These are phyloP conservation scores for Ophiosphaerella narmari DNA, from an alignment of 2,329 filamentous ascomycete genomes.

Conservation along the genomic window DNA sequence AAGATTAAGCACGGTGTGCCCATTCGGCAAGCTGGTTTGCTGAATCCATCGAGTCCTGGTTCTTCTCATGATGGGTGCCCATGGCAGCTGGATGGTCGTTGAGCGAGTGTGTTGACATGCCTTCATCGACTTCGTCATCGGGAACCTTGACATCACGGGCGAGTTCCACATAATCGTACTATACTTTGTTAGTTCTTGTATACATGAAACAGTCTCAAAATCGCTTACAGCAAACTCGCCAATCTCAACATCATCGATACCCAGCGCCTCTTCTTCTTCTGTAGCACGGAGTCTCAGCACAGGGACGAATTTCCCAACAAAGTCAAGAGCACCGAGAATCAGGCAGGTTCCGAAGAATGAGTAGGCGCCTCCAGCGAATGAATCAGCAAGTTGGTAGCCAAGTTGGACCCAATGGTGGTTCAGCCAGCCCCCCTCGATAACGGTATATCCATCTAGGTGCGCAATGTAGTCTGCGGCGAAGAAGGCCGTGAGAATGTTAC, in stretches of 20 bases:
- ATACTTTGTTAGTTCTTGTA: conserved; percentile 9
- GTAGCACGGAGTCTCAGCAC: conserved; percentile 73
- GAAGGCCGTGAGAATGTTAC: conserved; percentile 67
- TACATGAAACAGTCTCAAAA: not conserved
- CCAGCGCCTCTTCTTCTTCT: conserved; percentile 79
- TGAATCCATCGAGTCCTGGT: conserved; percentile 43
- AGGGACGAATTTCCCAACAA: conserved; percentile 78
- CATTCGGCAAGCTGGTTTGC: conserved; percentile 42
- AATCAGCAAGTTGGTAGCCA: conserved; percentile 83
- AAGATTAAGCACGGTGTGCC: conserved; percentile 37
- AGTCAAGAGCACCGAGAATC: conserved; percentile 65
- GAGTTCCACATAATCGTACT: conserved; percentile 89
- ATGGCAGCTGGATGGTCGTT: conserved; percentile 34
- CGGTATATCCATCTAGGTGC: conserved; percentile 71
- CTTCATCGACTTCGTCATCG: conserved; percentile 47
- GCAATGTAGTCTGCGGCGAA: conserved; percentile 87
- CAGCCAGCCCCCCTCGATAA: conserved; percentile 78
- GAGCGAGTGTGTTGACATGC: conserved; percentile 41
- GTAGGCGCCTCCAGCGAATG: conserved; percentile 74
- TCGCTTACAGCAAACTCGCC: conserved; percentile 79
- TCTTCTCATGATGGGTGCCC: conserved; percentile 43
- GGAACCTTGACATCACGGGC: conserved; percentile 60
- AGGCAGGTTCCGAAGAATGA: conserved; percentile 77
- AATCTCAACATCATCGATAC: conserved; percentile 88
- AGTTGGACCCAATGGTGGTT: conserved; percentile 84